Percentiles rank a stretch among this genome's conserved stretches.
phyloP scores from a whole-genome alignment of 768 basidiomycete genomes.

The Boletus patriciae region DNA sequence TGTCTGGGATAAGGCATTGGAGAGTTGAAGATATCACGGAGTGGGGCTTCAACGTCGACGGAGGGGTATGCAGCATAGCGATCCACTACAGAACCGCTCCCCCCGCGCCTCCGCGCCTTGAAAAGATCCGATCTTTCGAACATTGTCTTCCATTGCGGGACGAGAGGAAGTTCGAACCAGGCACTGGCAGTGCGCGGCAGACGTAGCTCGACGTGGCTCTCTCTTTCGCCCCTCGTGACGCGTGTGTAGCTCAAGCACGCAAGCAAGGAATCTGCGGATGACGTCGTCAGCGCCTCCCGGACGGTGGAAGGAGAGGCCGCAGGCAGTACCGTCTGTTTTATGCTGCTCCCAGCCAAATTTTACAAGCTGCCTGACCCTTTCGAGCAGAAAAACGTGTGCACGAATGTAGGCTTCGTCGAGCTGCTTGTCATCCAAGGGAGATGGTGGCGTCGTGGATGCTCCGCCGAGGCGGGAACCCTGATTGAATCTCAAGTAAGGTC shows the following conservation, averaged over 20 bases:
- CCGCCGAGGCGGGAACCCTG: no score
- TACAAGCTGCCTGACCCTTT: background rate
- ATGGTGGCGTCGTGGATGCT: background rate
- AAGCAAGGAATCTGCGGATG: background rate
- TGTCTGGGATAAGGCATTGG: constrained; percentile 5
- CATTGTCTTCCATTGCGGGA: constrained; percentile 1
- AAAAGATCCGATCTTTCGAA: background rate
- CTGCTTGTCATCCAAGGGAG: background rate
- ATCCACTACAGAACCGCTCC: background rate
- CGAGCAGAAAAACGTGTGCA: background rate
- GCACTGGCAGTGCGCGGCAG: constrained; percentile 4
- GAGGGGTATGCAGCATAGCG: constrained; percentile 7
- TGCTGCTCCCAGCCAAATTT: background rate
- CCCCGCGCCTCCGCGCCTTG: background rate
- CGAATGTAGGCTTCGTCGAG: background rate
- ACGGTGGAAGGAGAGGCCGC: background rate
- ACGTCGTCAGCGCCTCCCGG: background rate
- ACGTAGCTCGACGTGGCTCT: background rate
- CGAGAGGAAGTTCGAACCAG: background rate
- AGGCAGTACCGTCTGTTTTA: background rate
- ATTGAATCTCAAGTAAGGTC: constrained; percentile 7
- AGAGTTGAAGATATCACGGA: constrained; percentile 8
- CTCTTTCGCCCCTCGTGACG: background rate
- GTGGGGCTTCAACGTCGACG: constrained; percentile 4
- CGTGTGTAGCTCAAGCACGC: background rate